These are phyloP conservation scores for Chenopodium album DNA, from an alignment of 148 eudicot species.

Conservation along the genomic window DNA sequence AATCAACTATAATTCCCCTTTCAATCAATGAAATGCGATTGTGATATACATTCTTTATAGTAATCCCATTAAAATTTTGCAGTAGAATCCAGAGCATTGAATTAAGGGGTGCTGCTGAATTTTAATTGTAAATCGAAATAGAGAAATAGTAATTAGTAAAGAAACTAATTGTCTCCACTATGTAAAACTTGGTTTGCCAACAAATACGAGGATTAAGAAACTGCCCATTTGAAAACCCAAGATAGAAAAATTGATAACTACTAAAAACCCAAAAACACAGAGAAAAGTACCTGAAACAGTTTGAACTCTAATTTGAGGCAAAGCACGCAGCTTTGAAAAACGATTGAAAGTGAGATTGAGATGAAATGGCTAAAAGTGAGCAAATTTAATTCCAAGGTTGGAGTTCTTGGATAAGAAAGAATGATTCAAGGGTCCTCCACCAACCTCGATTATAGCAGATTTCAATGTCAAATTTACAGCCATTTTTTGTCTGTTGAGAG, in stretches of 20 bases:
- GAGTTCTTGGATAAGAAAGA: constrained; percentile 17
- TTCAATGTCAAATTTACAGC: constrained; percentile 17
- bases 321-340: constrained; percentile 20
- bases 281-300: constrained; percentile 27
- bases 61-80: too few species aligned
- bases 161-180: constrained; percentile 63
- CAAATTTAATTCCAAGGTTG: background rate
- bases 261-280: constrained; percentile 12
- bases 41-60: too few species aligned
- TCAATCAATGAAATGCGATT: too few species aligned
- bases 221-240: background rate
- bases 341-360: constrained; percentile 10
- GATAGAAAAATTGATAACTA: background rate
- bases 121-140: background rate
- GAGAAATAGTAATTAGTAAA: background rate
- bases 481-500: constrained; percentile 3
- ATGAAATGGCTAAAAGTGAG: constrained; percentile 20
- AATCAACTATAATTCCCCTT: too few species aligned
- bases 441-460: constrained; percentile 10
- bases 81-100: background rate
- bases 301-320: constrained; percentile 52
- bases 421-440: constrained; percentile 3
- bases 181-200: constrained; percentile 61
- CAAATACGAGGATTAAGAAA: constrained; percentile 4
- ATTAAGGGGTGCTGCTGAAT: background rate